A percentile compares a stretch with the other conserved stretches of the same genome.
Evolutionary conservation across 2,329 filamentous ascomycete genomes (phyloP).

Genomic region (Hysterium pulicare): DNA sequence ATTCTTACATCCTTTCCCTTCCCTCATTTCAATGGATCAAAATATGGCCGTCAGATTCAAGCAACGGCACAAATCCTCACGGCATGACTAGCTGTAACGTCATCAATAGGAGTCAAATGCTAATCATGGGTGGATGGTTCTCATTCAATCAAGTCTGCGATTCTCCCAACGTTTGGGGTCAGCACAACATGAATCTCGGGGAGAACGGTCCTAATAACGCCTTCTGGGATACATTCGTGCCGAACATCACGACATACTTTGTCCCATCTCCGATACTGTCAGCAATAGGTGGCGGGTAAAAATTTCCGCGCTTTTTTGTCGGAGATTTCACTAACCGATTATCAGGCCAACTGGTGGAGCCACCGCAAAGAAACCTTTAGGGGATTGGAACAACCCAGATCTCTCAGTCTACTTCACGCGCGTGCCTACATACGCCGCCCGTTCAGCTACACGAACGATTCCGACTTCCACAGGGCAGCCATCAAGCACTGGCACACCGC

Average conservation of each 20-base stretch:
- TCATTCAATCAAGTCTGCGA: slow-evolving; percentile 52
- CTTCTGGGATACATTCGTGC: slow-evolving; percentile 52
- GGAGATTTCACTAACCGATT: slow-evolving; percentile 15
- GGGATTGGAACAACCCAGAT: slow-evolving; percentile 51
- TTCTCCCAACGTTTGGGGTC: slow-evolving; percentile 50
- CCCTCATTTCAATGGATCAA: slow-evolving; percentile 64
- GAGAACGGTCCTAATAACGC: slow-evolving; percentile 46
- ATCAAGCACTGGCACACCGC: slow-evolving; percentile 8
- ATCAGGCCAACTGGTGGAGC: slow-evolving; percentile 50
- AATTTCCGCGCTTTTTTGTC: slow-evolving; percentile 4
- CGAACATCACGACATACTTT: slow-evolving; percentile 51
- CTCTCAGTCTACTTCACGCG: slow-evolving; percentile 54
- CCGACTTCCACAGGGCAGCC: slow-evolving; percentile 21
- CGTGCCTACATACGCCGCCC: slow-evolving; percentile 43
- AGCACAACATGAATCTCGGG: slow-evolving; percentile 56
- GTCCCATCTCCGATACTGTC: slow-evolving; percentile 52
- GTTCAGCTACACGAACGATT: slow-evolving; percentile 51
- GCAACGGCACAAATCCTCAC: slow-evolving; percentile 49
- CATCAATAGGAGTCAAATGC: slow-evolving; percentile 56
- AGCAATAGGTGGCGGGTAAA: slow-evolving; percentile 43
- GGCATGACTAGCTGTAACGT: slow-evolving; percentile 57
- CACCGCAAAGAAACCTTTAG: slow-evolving; percentile 49
- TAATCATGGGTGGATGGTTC: slow-evolving; percentile 61
- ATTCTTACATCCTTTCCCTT: slow-evolving; percentile 60
- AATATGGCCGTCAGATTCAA: slow-evolving; percentile 45